phyloP scores from a whole-genome alignment of 2,329 filamentous ascomycete species.

The Paracamarosporium sp. region DNA sequence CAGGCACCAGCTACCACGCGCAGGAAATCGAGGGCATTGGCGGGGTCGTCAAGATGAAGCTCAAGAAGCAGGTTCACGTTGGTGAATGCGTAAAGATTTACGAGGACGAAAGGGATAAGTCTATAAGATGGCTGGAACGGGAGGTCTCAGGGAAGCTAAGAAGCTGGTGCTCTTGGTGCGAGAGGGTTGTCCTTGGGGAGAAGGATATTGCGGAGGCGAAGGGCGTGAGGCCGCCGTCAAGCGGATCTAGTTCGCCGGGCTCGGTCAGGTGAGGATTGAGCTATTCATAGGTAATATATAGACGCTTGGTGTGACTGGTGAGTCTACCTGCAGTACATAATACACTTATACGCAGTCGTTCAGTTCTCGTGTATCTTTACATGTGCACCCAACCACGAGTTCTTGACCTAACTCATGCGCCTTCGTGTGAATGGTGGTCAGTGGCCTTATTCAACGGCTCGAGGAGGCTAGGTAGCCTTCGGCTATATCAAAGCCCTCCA shows the following conservation, averaged over 20 bases:
- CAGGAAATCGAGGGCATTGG: conserved; percentile 94
- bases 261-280: conserved; percentile 6
- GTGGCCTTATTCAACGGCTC: too few species aligned
- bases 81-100: conserved; percentile 87
- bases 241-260: conserved; percentile 24
- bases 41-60: conserved; percentile 84
- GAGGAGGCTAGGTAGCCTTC: too few species aligned
- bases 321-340: too few species aligned
- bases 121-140: conserved; percentile 67
- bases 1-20: conserved; percentile 75
- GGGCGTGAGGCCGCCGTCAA: conserved; percentile 22
- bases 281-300: neutral
- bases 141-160: conserved; percentile 73
- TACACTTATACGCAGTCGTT: too few species aligned
- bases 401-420: too few species aligned
- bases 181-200: conserved; percentile 71
- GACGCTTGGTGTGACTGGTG: neutral
- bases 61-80: conserved; percentile 81
- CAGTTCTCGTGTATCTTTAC: too few species aligned
- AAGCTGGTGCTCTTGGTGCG: conserved; percentile 95
- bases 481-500: too few species aligned
- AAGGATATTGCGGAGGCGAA: conserved; percentile 46
- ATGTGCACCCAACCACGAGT: too few species aligned
- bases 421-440: too few species aligned
- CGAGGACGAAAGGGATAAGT: conserved; percentile 62